Conservation (phyloP, 495 filamentous ascomycete species). For the Xylaria sp. region DNA sequence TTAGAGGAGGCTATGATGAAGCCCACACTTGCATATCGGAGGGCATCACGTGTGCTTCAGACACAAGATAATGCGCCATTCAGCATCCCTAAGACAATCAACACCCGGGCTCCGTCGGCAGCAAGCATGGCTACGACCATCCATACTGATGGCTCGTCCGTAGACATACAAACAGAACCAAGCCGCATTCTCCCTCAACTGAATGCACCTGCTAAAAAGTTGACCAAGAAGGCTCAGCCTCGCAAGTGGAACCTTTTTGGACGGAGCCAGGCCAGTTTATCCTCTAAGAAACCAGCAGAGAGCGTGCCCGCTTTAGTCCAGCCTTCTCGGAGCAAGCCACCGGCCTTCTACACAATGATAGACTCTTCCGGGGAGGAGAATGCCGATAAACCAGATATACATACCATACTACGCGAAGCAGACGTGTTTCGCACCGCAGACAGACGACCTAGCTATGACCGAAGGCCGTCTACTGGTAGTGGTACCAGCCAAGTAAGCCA, state of each 20-base stretch:
- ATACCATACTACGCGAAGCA: constrained; percentile 69
- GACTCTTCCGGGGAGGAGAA: constrained; percentile 71
- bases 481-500: constrained; percentile 29
- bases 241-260: constrained; percentile 87
- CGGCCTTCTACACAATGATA: constrained; percentile 84
- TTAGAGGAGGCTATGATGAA: constrained; percentile 50
- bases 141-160: constrained; percentile 58
- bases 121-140: constrained; percentile 59
- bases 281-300: constrained; percentile 46
- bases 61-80: constrained; percentile 46
- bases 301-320: constrained; percentile 51
- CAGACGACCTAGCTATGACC: constrained; percentile 3
- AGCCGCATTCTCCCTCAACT: constrained; percentile 29
- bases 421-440: constrained; percentile 42
- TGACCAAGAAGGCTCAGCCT: constrained; percentile 65
- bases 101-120: constrained; percentile 52
- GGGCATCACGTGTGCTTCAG: constrained; percentile 58
- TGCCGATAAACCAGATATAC: constrained; percentile 63
- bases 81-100: constrained; percentile 52
- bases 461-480: constrained; percentile 31
- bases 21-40: constrained; percentile 57
- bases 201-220: constrained; percentile 51
- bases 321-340: constrained; percentile 49
- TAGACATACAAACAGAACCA: constrained; percentile 38
- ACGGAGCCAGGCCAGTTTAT: constrained; percentile 58